Conservation (phyloP, 345 rosid species). For the Iberis pinnata region DNA sequence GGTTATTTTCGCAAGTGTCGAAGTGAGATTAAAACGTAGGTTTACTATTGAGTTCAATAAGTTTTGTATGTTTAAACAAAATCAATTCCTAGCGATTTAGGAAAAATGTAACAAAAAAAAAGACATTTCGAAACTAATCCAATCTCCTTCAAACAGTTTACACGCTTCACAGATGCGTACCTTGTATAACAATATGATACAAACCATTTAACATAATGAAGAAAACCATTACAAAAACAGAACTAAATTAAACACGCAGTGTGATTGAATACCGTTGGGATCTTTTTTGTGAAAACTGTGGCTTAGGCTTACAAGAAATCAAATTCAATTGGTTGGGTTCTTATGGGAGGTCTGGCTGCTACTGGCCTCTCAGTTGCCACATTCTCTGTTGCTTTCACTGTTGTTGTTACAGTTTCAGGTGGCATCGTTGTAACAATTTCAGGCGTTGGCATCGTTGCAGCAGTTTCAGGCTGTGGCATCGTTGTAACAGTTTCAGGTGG, state of each 20-base stretch:
- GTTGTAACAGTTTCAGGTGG: background rate
- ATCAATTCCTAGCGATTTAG: too few species aligned
- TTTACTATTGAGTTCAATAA: too few species aligned
- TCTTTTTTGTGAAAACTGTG: too few species aligned
- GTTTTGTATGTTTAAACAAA: too few species aligned
- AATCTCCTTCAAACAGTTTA: constrained; percentile 21
- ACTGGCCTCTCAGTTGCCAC: constrained; percentile 18
- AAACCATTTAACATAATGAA: constrained; percentile 12
- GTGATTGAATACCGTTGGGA: constrained; percentile 7
- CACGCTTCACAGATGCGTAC: constrained; percentile 23
- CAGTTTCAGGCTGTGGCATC: too few species aligned
- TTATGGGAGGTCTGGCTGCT: constrained; percentile 22
- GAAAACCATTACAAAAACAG: constrained; percentile 3
- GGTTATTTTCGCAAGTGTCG: too few species aligned
- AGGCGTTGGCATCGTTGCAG: too few species aligned
- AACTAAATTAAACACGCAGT: constrained; percentile 10
- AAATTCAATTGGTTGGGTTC: constrained; percentile 26
- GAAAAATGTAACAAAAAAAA: too few species aligned
- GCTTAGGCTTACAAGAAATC: constrained; percentile 29
- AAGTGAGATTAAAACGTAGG: too few species aligned
- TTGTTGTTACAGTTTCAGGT: constrained; percentile 16
- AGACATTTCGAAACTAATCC: background rate
- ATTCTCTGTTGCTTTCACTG: constrained; percentile 25
- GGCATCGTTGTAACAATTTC: background rate
- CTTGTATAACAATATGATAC: constrained; percentile 14